Conservation (phyloP, 768 basidiomycete genomes). For the Pleurotus sapidus region DNA sequence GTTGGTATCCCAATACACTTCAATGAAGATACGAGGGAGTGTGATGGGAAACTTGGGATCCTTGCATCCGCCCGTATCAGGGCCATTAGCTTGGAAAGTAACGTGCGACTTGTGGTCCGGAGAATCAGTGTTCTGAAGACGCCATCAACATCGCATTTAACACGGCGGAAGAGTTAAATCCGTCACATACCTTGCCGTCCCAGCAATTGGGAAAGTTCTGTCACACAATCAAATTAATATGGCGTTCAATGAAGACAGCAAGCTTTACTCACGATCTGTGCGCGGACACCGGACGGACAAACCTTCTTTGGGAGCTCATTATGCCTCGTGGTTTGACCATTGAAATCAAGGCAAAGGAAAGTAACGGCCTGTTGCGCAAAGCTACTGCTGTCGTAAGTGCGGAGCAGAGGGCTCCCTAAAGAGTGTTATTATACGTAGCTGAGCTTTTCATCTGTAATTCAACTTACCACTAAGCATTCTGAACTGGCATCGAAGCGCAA, state of each 20-base stretch:
- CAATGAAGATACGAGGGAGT: slow-evolving; percentile 41
- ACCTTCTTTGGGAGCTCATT: slow-evolving; percentile 33
- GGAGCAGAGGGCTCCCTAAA: slow-evolving; percentile 39
- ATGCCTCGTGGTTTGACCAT: slow-evolving; percentile 32
- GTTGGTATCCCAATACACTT: slow-evolving; percentile 43
- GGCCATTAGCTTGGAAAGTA: slow-evolving; percentile 34
- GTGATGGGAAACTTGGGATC: slow-evolving; percentile 34
- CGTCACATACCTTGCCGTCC: slow-evolving; percentile 43
- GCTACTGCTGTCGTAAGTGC: slow-evolving; percentile 43
- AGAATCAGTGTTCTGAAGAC: slow-evolving; percentile 33
- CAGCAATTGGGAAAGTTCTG: slow-evolving; percentile 56
- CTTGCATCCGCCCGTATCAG: slow-evolving; percentile 36
- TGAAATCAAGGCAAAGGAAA: slow-evolving; percentile 47
- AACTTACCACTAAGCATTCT: slow-evolving; percentile 48
- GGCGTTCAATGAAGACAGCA: slow-evolving; percentile 11
- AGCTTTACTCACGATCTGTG: slow-evolving; percentile 37
- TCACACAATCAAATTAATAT: not conserved
- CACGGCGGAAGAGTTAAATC: slow-evolving; percentile 12
- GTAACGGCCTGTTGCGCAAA: slow-evolving; percentile 45
- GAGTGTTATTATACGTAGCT: not conserved
- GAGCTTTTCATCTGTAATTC: not conserved
- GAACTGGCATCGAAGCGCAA: slow-evolving; percentile 30
- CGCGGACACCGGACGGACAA: slow-evolving; percentile 47
- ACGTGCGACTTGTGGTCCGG: slow-evolving; percentile 38
- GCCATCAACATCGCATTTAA: slow-evolving; percentile 9